Conservation (phyloP, 768 basidiomycete species). For the Mycena galericulata region DNA sequence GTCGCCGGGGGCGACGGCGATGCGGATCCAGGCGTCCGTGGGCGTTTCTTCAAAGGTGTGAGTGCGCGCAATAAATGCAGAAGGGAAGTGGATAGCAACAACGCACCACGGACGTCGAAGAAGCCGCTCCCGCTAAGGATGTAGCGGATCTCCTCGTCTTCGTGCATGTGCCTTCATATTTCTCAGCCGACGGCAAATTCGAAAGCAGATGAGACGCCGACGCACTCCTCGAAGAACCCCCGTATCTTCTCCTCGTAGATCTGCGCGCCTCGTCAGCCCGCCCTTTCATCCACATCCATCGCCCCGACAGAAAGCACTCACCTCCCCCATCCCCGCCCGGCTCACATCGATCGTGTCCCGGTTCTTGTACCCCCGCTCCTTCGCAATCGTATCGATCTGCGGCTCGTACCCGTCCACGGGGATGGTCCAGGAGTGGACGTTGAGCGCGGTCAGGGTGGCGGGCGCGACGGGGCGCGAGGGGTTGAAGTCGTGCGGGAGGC, state of each 20-base stretch:
- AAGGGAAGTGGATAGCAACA: neutral
- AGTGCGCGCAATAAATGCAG: neutral
- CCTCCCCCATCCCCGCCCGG: conserved; percentile 81
- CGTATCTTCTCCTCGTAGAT: conserved; percentile 86
- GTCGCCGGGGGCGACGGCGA: conserved; percentile 82
- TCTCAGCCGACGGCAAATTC: neutral
- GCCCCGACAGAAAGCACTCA: neutral
- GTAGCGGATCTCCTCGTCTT: conserved; percentile 96
- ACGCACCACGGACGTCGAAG: conserved; percentile 90
- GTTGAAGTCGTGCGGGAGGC: conserved; percentile 80
- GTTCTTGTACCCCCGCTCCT: conserved; percentile 84
- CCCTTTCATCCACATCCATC: neutral
- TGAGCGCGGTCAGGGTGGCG: conserved; percentile 64
- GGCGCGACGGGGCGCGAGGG: conserved; percentile 64
- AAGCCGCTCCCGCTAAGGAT: conserved; percentile 89
- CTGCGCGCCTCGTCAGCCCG: conserved; percentile 12
- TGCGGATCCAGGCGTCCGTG: conserved; percentile 83
- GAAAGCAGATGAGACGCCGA: neutral
- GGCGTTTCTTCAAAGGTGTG: conserved; percentile 62
- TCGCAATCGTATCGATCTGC: conserved; percentile 72
- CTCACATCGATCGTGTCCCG: conserved; percentile 84
- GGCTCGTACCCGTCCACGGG: conserved; percentile 70
- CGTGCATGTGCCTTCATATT: conserved; percentile 83
- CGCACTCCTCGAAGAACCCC: conserved; percentile 86
- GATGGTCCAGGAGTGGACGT: conserved; percentile 76